These are phyloP conservation scores for Venturia aucupariae DNA, from an alignment of 2,329 filamentous ascomycete genomes.

Conservation along the genomic window DNA sequence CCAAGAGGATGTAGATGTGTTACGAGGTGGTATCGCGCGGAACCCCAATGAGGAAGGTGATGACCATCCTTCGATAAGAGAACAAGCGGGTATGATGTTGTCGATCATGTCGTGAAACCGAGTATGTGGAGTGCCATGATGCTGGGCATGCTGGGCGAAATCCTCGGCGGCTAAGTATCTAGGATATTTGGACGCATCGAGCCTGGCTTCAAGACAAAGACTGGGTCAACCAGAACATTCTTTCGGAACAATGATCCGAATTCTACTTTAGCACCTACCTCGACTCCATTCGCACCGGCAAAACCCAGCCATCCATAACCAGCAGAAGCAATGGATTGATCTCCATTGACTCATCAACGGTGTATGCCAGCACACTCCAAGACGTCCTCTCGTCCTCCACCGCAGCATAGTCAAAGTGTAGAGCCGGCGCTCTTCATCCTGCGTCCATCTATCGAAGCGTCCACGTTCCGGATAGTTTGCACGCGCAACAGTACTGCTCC, in stretches of 20 bases:
- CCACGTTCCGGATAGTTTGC: not conserved
- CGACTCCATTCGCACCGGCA: not conserved
- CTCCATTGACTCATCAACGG: not conserved
- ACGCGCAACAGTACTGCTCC: not conserved
- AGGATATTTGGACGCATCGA: not conserved
- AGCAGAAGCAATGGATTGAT: not conserved
- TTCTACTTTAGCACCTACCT: not conserved
- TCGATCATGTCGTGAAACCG: not conserved
- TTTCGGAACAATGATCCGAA: not conserved
- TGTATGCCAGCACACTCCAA: too few relatives aligned
- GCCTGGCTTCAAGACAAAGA: not conserved
- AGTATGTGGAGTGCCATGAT: not conserved
- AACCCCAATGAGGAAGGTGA: conserved; percentile 3
- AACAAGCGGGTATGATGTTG: not conserved
- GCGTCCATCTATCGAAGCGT: not conserved
- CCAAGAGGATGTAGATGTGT: not conserved
- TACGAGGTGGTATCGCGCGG: not conserved
- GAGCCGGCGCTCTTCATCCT: not conserved
- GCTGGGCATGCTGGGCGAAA: not conserved
- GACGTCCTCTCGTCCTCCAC: too few relatives aligned
- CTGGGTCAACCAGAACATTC: not conserved
- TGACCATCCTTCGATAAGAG: conserved; percentile 8
- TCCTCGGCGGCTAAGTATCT: not conserved
- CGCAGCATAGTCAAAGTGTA: too few relatives aligned
- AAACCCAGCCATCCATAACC: not conserved